Evolutionary conservation across 768 basidiomycete species (phyloP).

Genomic region (Calocybe cyanea): DNA sequence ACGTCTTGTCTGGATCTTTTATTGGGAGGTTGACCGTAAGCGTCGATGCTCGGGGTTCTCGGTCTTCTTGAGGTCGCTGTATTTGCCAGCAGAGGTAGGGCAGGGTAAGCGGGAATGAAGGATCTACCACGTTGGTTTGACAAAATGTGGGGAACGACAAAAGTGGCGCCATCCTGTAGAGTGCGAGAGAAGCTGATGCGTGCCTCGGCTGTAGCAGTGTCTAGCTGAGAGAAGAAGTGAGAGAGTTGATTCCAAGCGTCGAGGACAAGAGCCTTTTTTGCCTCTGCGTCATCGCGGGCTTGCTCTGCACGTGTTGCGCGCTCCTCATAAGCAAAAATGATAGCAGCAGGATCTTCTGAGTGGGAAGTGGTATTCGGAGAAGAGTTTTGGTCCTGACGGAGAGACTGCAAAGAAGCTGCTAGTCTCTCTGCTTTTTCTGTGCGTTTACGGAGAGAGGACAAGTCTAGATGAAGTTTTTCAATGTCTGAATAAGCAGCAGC

Average conservation of each 20-base stretch:
- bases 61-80: constrained; percentile 25
- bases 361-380: constrained; percentile 13
- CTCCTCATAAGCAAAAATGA: constrained; percentile 44
- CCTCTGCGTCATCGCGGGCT: constrained; percentile 53
- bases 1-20: constrained; percentile 38
- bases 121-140: background rate
- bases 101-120: constrained; percentile 21
- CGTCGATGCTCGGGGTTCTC: constrained; percentile 35
- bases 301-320: constrained; percentile 47
- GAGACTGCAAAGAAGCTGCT: constrained; percentile 18
- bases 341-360: constrained; percentile 25
- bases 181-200: constrained; percentile 34
- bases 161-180: too few relatives aligned
- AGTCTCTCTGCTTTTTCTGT: constrained; percentile 54
- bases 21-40: constrained; percentile 40
- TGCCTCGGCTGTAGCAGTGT: constrained; percentile 45
- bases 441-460: constrained; percentile 34
- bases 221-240: constrained; percentile 41
- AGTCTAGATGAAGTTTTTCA: constrained; percentile 49
- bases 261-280: constrained; percentile 37
- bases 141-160: too few relatives aligned
- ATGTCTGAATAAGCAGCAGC: constrained; percentile 48
- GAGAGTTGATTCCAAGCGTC: constrained; percentile 52
- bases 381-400: constrained; percentile 3
- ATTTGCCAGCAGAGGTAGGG: constrained; percentile 36